Percentiles rank a stretch among this genome's conserved stretches.
phyloP scores from a whole-genome alignment of 345 rosid species.

The Arabidopsis arenosa region DNA sequence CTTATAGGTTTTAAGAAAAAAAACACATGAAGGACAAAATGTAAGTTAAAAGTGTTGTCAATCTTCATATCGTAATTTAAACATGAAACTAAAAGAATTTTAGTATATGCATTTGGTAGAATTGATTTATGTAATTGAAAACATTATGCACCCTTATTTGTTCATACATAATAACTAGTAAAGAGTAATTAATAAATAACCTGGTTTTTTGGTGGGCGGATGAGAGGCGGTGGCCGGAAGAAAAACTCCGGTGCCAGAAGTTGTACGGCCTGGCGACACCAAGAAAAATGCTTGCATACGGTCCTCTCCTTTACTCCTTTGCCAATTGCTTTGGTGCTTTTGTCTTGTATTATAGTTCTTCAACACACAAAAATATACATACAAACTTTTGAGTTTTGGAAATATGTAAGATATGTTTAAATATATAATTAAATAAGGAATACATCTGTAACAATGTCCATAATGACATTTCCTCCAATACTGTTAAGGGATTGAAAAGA shows the following conservation, averaged over 20 bases:
- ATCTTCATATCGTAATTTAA: too few relatives aligned
- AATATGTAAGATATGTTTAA: background rate
- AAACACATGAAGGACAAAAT: background rate
- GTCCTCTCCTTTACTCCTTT: slow-evolving; percentile 48
- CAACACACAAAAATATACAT: slow-evolving; percentile 3
- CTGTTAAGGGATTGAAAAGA: background rate
- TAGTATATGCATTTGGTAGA: background rate
- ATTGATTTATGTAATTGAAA: background rate
- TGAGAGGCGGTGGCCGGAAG: slow-evolving; percentile 62
- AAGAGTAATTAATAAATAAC: slow-evolving; percentile 38
- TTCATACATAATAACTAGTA: background rate
- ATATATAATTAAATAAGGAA: background rate
- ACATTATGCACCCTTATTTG: background rate
- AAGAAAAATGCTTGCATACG: slow-evolving; percentile 87
- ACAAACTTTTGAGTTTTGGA: background rate
- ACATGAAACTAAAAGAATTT: background rate
- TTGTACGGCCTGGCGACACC: slow-evolving; percentile 57
- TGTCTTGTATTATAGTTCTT: slow-evolving; percentile 39
- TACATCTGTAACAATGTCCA: background rate
- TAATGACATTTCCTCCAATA: background rate
- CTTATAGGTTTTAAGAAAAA: background rate
- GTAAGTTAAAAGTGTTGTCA: background rate
- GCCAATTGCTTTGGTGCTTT: slow-evolving; percentile 43
- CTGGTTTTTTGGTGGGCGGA: slow-evolving; percentile 58
- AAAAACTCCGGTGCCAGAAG: slow-evolving; percentile 90